Base-by-base conservation (phyloP, 305 asterid genomes). In the Fraxinus platypoda region DNA sequence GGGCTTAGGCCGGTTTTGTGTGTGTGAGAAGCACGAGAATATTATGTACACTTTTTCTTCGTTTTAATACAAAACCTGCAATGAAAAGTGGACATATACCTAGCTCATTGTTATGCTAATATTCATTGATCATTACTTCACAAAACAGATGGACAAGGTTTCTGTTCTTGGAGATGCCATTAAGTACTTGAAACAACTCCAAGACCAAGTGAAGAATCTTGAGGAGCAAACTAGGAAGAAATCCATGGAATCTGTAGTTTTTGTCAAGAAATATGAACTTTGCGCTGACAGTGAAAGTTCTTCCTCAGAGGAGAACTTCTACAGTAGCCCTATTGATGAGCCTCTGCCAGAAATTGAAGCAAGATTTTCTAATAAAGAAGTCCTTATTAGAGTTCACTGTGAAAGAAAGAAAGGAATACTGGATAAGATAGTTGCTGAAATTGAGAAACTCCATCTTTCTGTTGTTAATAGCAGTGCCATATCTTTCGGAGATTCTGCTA, bases 121-220 rank as follows among this genome's bases (percentile, higher is more conserved):
- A 11, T 28, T 21, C 52, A 76, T 81, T 12, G 8, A 30, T 43
- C 21, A 54, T 2, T 19, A 4, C 13, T 41, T 17, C 72, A 66
- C 9, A 30, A 41, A 80, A 15, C 84, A 91, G 96, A 89, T 87
- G 92, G 95, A 91, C 79, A 91, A 90, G 88, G 90, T 91, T 62
- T 90, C 95, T 3, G 91, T 90, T 70, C 87, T 91, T 49, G 93
- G 93, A 41, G 95, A 90, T 74, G 88, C 95, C 13, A 90, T 90
- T 41, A 90, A 88, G 88, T 86, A 90, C 89, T 83, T 91, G 88
- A 89, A 90, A 80, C 86, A 87, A 59, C 95, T 91, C 30, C 92
- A 91, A 70, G 93, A 89, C 75, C 87, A 33, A 86, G 91, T 88
- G 34, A 84, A 77, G 82, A 77, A 59, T 30, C 89, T 92, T 21